Base-by-base conservation (phyloP, 192 early-diverging fungal genomes). In the Dimargaris verticillata region DNA sequence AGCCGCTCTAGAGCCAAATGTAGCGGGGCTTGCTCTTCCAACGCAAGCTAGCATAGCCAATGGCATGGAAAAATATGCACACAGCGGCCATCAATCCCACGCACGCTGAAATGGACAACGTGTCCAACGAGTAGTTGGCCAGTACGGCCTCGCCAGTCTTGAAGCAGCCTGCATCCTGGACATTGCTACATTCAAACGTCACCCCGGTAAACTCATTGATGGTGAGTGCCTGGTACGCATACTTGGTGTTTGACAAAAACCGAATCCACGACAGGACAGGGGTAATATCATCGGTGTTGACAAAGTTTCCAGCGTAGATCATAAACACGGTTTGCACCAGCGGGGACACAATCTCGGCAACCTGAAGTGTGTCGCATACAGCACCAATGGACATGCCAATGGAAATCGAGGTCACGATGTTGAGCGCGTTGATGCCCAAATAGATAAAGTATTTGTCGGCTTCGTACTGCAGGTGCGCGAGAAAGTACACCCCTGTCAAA, bases 401-500 rank as follows among this genome's bases (percentile, higher is more conserved):
- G 62, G 65, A 68, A 52, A 73, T 66, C 48, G 74, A 66, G 58
- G 69, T 69, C 20, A 76, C 57, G 6, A 74, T 65, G 43, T 77
- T 61, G 61, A 83, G 74, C 14, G 83, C 43, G 29, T 73, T 67
- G 5, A 82, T 12, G 45, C 41, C 57, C 20, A 69, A 64, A 63
- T 75, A 86, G 44, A 73, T 66, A 42, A 83, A 77, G 62, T 75
- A 83, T 50, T 73, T 76, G 14, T 68, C 73, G 43, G 71, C 78
- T 1, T 53, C 65, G 12, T 69, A 44, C 33, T 79, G 70, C 1
- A 86, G 62, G 43, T 80, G 73, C 46, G 78, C 73, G 76, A 86
- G 78, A 53, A 80, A 83, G 60, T 86, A 86, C 22, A 78, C 64
- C 22, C 70, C 70, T 12, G 78, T 60, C 13, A 44, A 33, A 44